Evolutionary conservation across 2,329 filamentous ascomycete genomes (phyloP).

Genomic region (Rhynchosporium agropyri): DNA sequence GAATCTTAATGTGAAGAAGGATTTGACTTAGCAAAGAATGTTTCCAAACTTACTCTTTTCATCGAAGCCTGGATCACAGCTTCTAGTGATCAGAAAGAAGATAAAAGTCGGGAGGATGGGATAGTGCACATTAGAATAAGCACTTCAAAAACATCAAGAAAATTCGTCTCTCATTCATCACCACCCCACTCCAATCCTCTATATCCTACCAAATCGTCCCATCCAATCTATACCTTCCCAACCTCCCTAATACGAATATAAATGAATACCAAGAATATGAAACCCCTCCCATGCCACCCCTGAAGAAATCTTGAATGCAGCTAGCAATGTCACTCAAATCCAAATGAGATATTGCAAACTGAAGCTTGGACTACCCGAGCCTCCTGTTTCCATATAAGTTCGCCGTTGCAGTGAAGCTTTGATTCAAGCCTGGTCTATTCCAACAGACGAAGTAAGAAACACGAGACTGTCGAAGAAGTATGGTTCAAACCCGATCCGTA

Average conservation of each 20-base stretch:
- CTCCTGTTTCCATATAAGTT: not conserved
- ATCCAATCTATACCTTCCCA: not conserved
- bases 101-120: too few species aligned
- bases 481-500: not conserved
- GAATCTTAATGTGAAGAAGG: too few species aligned
- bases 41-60: too few species aligned
- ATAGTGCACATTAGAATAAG: not conserved
- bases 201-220: not conserved
- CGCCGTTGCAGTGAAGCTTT: not conserved
- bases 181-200: too few species aligned
- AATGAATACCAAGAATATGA: not conserved
- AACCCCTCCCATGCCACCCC: not conserved
- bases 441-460: conserved; percentile 13
- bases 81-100: too few species aligned
- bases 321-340: not conserved
- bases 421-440: conserved; percentile 7
- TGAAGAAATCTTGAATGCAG: not conserved
- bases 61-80: too few species aligned
- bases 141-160: not conserved
- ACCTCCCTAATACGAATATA: conserved; percentile 4
- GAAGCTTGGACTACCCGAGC: too few species aligned
- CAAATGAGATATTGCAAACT: too few species aligned
- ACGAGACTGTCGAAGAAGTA: not conserved
- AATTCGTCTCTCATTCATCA: conserved; percentile 2
- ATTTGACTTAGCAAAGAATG: too few species aligned